phyloP scores from a whole-genome alignment of 305 asterid species.

The Salvia sclarea region DNA sequence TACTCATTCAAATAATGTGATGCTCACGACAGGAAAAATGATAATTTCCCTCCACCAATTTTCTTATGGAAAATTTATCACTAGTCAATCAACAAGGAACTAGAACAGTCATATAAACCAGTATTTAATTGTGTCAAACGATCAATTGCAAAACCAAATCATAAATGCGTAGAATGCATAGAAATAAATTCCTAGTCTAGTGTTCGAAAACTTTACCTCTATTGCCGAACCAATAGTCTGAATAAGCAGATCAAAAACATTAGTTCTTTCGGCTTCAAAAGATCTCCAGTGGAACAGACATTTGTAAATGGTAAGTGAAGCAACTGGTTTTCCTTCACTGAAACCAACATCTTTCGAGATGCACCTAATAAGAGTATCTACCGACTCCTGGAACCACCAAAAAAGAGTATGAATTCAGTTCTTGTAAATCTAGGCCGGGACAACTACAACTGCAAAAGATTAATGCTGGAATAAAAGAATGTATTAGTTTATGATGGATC shows the following conservation, averaged over 20 bases:
- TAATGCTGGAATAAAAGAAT: not conserved
- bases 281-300: conserved; percentile 84
- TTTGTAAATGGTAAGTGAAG: conserved; percentile 82
- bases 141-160: conserved; percentile 1
- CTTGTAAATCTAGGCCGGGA: conserved; percentile 9
- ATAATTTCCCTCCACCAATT: not conserved
- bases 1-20: not conserved
- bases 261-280: conserved; percentile 84
- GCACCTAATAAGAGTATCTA: conserved; percentile 68
- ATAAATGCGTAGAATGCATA: conserved; percentile 4
- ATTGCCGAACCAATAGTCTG: conserved; percentile 76
- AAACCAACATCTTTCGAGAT: conserved; percentile 64
- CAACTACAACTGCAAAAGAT: not conserved
- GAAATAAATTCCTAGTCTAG: not conserved
- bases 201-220: conserved; percentile 53
- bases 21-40: conserved; percentile 7
- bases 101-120: conserved; percentile 12
- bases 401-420: conserved; percentile 4
- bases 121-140: conserved; percentile 1
- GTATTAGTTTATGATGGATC: conserved; percentile 7
- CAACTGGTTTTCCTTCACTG: conserved; percentile 89
- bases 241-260: conserved; percentile 81
- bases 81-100: conserved; percentile 10
- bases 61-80: not conserved
- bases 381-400: conserved; percentile 55